These are phyloP conservation scores for Acacia acuminata DNA, from an alignment of 306 rosid genomes.

Conservation along the genomic window DNA sequence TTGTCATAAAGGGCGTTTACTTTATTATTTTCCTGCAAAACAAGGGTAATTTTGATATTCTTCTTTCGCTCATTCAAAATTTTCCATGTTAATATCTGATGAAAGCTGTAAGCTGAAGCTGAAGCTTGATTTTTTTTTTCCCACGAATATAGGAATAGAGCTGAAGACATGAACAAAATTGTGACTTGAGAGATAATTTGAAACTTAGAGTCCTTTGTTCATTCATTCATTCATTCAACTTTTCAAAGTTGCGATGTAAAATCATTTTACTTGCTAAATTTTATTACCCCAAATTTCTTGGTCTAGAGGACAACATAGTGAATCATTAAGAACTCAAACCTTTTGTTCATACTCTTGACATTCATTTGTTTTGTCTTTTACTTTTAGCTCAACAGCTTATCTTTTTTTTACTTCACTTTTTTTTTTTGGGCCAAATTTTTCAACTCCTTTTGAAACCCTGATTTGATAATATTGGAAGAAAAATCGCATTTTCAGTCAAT, in stretches of 20 bases:
- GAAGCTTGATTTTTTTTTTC: not conserved
- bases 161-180: not conserved
- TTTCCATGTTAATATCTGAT: conserved; percentile 18
- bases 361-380: not conserved
- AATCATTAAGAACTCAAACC: not conserved
- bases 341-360: not conserved
- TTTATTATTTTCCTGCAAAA: conserved; percentile 82
- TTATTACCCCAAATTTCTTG: not conserved
- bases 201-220: not conserved
- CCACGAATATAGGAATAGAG: not conserved
- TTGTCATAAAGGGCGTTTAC: conserved; percentile 96
- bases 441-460: conserved; percentile 20
- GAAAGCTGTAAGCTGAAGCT: not conserved
- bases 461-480: too few relatives aligned
- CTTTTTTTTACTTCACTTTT: not conserved
- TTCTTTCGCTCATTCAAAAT: conserved; percentile 19
- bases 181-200: not conserved
- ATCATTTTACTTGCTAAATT: not conserved
- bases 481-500: too few relatives aligned
- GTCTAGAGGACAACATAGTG: conserved; percentile 5
- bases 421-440: not conserved
- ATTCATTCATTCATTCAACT: not conserved
- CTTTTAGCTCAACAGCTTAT: not conserved
- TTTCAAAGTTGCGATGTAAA: not conserved
- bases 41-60: conserved; percentile 52